A percentile compares a stretch with the other conserved stretches of the same genome.
phyloP scores from a whole-genome alignment of 441 rosid species.

The Adansonia madagascariensis region DNA sequence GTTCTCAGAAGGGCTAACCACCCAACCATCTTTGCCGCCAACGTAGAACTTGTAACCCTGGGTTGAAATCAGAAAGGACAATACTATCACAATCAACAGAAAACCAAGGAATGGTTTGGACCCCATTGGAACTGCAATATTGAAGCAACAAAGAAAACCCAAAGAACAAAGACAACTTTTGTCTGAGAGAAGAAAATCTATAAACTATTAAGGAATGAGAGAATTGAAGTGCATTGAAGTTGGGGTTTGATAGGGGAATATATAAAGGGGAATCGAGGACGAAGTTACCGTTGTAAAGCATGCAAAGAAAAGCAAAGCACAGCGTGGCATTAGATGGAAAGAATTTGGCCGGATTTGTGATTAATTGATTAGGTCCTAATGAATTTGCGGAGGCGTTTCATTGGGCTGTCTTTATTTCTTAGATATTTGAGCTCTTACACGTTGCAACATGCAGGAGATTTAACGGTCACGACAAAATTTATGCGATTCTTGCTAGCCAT shows the following conservation, averaged over 20 bases:
- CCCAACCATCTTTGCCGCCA: slow-evolving; percentile 91
- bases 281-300: slow-evolving; percentile 49
- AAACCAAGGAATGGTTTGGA: slow-evolving; percentile 31
- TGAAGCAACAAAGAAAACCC: slow-evolving; percentile 14
- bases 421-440: slow-evolving; percentile 39
- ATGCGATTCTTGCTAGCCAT: not conserved
- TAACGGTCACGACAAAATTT: slow-evolving; percentile 43
- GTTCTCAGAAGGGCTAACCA: slow-evolving; percentile 57
- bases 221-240: slow-evolving; percentile 7
- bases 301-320: slow-evolving; percentile 16
- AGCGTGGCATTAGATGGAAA: slow-evolving; percentile 3
- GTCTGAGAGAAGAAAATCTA: not conserved
- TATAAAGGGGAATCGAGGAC: slow-evolving; percentile 35
- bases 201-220: not conserved
- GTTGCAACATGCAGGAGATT: slow-evolving; percentile 58
- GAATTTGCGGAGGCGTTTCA: slow-evolving; percentile 36
- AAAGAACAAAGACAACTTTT: not conserved
- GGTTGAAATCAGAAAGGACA: slow-evolving; percentile 31
- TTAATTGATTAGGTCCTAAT: slow-evolving; percentile 2
- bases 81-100: slow-evolving; percentile 26
- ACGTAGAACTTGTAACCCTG: slow-evolving; percentile 55
- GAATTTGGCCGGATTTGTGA: slow-evolving; percentile 20
- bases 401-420: slow-evolving; percentile 29
- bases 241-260: slow-evolving; percentile 17
- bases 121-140: slow-evolving; percentile 31